Evolutionary conservation across 768 basidiomycete species (phyloP).

Genomic region (Mycena crocata): DNA sequence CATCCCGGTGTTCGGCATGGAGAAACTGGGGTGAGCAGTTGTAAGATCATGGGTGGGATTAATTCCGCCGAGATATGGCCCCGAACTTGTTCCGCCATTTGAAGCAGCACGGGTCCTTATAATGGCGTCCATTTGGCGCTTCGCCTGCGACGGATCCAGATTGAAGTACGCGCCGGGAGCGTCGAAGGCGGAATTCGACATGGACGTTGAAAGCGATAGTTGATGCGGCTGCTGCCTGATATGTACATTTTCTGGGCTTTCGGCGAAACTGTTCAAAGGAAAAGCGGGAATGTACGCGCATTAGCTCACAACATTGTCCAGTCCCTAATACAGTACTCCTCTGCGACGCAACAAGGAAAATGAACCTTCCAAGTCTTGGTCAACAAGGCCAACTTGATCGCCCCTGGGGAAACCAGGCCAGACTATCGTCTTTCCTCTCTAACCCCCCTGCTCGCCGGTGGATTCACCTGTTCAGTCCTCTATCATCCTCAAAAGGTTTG

Average conservation of each 20-base stretch:
- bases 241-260: constrained; percentile 15
- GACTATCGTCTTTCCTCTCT: too few species aligned
- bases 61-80: constrained; percentile 74
- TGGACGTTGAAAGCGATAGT: constrained; percentile 9
- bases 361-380: neutral
- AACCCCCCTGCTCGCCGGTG: too few species aligned
- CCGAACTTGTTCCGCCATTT: constrained; percentile 73
- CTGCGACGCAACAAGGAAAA: neutral
- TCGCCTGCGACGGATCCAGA: constrained; percentile 75
- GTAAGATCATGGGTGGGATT: constrained; percentile 56
- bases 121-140: constrained; percentile 87
- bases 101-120: constrained; percentile 45
- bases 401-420: too few species aligned
- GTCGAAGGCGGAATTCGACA: constrained; percentile 45
- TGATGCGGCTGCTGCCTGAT: constrained; percentile 17
- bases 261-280: neutral
- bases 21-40: constrained; percentile 56
- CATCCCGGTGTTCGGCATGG: constrained; percentile 53
- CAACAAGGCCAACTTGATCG: neutral
- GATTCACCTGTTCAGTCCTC: too few species aligned
- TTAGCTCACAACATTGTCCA: constrained; percentile 19
- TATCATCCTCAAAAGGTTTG: too few species aligned
- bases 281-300: neutral
- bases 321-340: neutral
- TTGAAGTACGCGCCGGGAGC: constrained; percentile 57